Base-by-base conservation (phyloP, 2,329 filamentous ascomycete species). In the Scedosporium dehoogii region DNA sequence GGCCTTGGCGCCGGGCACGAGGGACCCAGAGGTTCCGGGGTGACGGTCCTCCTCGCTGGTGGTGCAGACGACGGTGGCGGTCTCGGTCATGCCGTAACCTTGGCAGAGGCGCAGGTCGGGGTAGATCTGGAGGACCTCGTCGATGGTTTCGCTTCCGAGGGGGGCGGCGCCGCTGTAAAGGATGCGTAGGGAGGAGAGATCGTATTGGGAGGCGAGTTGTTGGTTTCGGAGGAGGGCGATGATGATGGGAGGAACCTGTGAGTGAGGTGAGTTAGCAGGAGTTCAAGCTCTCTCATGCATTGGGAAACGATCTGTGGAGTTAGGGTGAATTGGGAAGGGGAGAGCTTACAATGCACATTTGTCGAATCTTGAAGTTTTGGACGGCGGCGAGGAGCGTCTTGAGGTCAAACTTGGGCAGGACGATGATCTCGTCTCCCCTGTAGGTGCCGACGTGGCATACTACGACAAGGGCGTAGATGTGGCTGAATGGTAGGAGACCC, bases 381-480 rank as follows among this genome's bases (percentile, higher is more conserved):
- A 93, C 86, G 0, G 85, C 78, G 33, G 78, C 72, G 14, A 93
- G 76, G 63, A 85, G 87, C 1, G 77, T 74, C n/a, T 80, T 77
- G 57, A 93, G 79, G 59, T 93, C 89, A 69, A 93, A 96, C 68
- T 88, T 90, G 53, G 82, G 86, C 44, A 94, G 79, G 4, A 93
- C 81, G 60, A 94, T 79, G 9, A 88, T 79, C 63, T 86, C 84
- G 67, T 94, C 90, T 9, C 91, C 91, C 48, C 87, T 82, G 70
- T 86, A 93, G 2, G 85, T 77, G 27, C 81, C 81, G 1, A 78
- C 74, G 71, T 90, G 86, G 51, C 84, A 85, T 64, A 91, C 84
- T 16, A 91, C 84, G 4, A 91, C 84, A 42, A 94, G 76, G 3
- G 85, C 85, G 72, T 93, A 96, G 66, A 94, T 94, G 69, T 96